phyloP scores from a whole-genome alignment of 2,329 filamentous ascomycete genomes.

The Paecilomyces sp. region DNA sequence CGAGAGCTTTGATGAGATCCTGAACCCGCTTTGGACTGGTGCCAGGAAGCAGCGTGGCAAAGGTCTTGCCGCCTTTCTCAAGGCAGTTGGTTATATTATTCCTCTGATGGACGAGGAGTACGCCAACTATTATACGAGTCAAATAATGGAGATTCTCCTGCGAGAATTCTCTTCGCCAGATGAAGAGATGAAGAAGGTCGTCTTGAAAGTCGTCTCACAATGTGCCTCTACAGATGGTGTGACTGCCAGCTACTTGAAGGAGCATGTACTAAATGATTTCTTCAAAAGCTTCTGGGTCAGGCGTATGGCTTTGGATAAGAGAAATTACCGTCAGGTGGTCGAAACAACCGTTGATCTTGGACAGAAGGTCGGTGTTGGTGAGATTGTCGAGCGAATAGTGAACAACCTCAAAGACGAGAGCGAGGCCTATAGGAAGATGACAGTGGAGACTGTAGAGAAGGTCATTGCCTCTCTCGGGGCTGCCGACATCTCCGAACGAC shows the following conservation, averaged over 20 bases:
- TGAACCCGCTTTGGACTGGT: conserved; percentile 95
- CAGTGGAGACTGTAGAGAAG: conserved; percentile 95
- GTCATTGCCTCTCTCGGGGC: conserved; percentile 87
- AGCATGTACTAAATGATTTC: conserved; percentile 90
- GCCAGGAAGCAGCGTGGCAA: conserved; percentile 95
- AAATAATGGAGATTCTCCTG: conserved; percentile 97
- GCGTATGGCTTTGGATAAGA: conserved; percentile 92
- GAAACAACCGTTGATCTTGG: conserved; percentile 96
- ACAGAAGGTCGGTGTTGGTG: conserved; percentile 93
- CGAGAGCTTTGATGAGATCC: conserved; percentile 94
- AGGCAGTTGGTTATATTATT: conserved; percentile 96
- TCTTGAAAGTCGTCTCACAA: conserved; percentile 93
- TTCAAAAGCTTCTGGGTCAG: conserved; percentile 99
- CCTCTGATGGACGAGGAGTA: conserved; percentile 99
- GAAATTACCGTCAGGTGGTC: conserved; percentile 95
- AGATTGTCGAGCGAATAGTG: conserved; percentile 89
- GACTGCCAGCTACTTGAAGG: conserved; percentile 88
- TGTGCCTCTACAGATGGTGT: conserved; percentile 93
- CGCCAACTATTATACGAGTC: conserved; percentile 95
- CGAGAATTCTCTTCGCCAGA: conserved; percentile 95
- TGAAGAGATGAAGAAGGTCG: conserved; percentile 99
- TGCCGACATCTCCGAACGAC: conserved; percentile 82
- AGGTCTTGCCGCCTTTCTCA: conserved; percentile 88
- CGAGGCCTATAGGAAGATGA: conserved; percentile 98
- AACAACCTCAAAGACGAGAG: conserved; percentile 97